Evolutionary conservation across 768 basidiomycete genomes (phyloP), one percentile per base, ranked within the genome.

Genomic region (Coprinopsis cinerea): DNA sequence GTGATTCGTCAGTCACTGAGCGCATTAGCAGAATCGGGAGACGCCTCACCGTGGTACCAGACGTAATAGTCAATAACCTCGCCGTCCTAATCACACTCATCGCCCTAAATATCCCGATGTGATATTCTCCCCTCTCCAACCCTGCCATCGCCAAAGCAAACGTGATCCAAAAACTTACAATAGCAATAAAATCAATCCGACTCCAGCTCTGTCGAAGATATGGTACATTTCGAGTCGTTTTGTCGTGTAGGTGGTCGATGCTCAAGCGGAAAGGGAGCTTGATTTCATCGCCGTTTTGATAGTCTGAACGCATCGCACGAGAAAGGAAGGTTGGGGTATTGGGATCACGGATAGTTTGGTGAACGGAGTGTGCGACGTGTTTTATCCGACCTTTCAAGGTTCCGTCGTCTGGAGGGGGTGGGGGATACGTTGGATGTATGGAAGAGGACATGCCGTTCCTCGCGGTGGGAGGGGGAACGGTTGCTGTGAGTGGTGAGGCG

Each of bases 171-270:
- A 93, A 97, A 54, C 81, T 77, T 11, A 86, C 55, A 39, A 97
- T 81, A 1, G 95, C 91, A 37, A 97, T 67, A 55, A 87, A 81
- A 63, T 98, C 95, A 48, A 96, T 86, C 44, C 92, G 72, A 58
- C 79, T 87, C 93, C 93, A 97, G 48, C 88, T 88, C 60, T 97
- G 92, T 7, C 95, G 78, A 1, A 98, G 74, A 63, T 92, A 98
- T 0, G 95, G 93, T 1, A 93, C 73, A 54, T 86, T 83, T 27
- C 82, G 72, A 23, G 69, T 67, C n/a, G 80, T 76, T 55, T 81
- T 79, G 47, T 76, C 71, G 53, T 74, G 77, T 0, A 76, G 67
- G 53, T 77, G 67, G 15, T 67, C 67, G n/a, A 88, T 66, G 58
- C 77, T 80, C 35, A 85, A 64, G 22, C 76, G 73, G 59, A 85